Evolutionary conservation across 2,329 filamentous ascomycete genomes (phyloP), one percentile per base, ranked within the genome.

Genomic region (Epichloe bromicola): DNA sequence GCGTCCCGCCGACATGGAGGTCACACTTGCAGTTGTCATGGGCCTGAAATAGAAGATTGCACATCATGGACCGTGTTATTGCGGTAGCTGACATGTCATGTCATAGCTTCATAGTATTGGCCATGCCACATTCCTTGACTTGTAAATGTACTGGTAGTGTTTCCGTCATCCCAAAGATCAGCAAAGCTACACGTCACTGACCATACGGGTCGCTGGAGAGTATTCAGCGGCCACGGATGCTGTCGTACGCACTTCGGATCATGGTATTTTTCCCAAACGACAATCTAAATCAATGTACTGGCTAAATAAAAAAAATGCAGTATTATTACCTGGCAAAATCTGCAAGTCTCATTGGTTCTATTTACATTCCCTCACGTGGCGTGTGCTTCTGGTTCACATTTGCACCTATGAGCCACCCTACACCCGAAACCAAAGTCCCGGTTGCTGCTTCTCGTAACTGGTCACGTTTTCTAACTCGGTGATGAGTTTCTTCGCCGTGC

Each of bases 321-420:
- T 5, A 3, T 5, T 37, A 14, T 36, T 34, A 8, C 11, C 36
- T 4, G 15, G 7, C 33, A 8, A 26, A 15, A 12, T 5, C 15
- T 26, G 36, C 34, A 39, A 39, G 45, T 11, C 4, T 11, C 26
- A 8, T 30, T 14, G 20, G 4, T 26, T 39, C 34, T 4, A 39
- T 47, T 23, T 47, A 47, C 15, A 47, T 49, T 38, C 37, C 39
- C n/a, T 11, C 48, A 19, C 33, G 30, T 43, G 39, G n/a, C 20
- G 37, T 19, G 51, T 26, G 14, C 38, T 47, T 42, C 54, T 63
- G 58, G 39, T 56, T 62, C 1, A 62, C 57, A 51, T 65, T 68
- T n/a, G 80, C 82, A 6, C 79, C 79, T 53, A 85, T 75, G 45
- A 85, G 63, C 82, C 82, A 85, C 0, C 82, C 81, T 23, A 86